Evolutionary conservation across 495 filamentous ascomycete genomes (phyloP), one percentile per base, ranked within the genome.

Genomic region (Astrocystis sublimbata): DNA sequence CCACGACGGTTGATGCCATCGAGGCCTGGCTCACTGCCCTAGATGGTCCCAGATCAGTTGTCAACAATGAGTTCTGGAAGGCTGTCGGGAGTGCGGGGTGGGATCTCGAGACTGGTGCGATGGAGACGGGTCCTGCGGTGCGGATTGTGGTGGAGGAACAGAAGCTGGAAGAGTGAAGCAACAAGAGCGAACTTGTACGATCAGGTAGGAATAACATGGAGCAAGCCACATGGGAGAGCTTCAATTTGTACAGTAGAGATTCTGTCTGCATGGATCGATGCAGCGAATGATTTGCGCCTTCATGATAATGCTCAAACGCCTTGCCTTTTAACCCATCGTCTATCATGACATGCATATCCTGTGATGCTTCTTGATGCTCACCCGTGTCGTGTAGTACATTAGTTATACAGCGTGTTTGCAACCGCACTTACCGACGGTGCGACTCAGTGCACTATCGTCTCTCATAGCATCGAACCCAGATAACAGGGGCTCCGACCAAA

Each of bases 1-100:
- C 79, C 28, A 76, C 73, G 0, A 72, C 80, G 19, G 71, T 68
- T 36, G 73, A 75, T 23, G 84, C 88, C 60, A 70, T 92, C 2
- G 83, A 84, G 70, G 91, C 88, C 7, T 97, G 90, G 91, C 79
- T 81, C 46, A 87, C 93, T 65, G 91, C 88, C 6, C 79, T 93
- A 6, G 71, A 75, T 31, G 73, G 72, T 4, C 46, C 67, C 42
- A 57, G 72, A 31, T 71, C 66, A 24, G 66, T 72, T 13, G 70
- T 71, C 24, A 71, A 76, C 56, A 73, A 73, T 17, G 71, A 72
- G 51, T 71, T 74, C 65, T 75, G 73, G 60, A 63, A 64, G 30
- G 69, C 69, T 1, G 57, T 80, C 23, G 53, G 49, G 23, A 65
- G 64, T 13, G 67, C 62, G 9, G 79, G 80, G 1, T 84, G 81